These are phyloP conservation scores for Malassezia japonica DNA, from an alignment of 1,284 basidiomycete genomes.

Conservation along the genomic window DNA sequence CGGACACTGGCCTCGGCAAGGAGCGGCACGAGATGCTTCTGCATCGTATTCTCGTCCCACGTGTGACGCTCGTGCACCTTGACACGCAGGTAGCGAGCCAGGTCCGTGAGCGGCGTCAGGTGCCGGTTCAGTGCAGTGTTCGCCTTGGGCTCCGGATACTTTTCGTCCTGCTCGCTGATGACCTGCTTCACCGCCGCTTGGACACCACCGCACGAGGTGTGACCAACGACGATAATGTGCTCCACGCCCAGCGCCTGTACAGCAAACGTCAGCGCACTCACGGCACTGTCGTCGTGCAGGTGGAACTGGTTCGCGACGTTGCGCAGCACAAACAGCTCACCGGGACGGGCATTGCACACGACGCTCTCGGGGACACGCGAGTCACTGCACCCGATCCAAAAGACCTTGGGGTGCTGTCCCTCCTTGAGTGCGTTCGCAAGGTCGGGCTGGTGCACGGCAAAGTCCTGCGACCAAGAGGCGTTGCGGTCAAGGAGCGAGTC, in stretches of 20 bases:
- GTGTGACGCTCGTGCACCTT: conserved; percentile 15
- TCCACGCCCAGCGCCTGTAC: conserved; percentile 67
- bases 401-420: conserved; percentile 65
- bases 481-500: conserved; percentile 26
- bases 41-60: conserved; percentile 18
- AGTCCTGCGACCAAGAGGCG: conserved; percentile 26
- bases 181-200: conserved; percentile 40
- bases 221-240: conserved; percentile 62
- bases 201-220: conserved; percentile 50
- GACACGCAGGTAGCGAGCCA: conserved; percentile 27
- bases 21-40: conserved; percentile 12
- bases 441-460: conserved; percentile 51
- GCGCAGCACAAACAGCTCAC: conserved; percentile 46
- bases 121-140: conserved; percentile 31
- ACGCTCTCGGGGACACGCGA: conserved; percentile 52
- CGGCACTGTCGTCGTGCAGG: conserved; percentile 64
- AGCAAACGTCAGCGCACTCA: conserved; percentile 72
- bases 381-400: conserved; percentile 58
- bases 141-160: conserved; percentile 13
- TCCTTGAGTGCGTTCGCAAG: conserved; percentile 59
- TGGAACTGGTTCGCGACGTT: conserved; percentile 56
- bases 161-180: conserved; percentile 9
- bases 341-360: conserved; percentile 36
- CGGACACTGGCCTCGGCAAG: conserved; percentile 55
- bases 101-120: conserved; percentile 35